phyloP scores from a whole-genome alignment of 2,329 filamentous ascomycete genomes.

The Nectriaceae sp. region DNA sequence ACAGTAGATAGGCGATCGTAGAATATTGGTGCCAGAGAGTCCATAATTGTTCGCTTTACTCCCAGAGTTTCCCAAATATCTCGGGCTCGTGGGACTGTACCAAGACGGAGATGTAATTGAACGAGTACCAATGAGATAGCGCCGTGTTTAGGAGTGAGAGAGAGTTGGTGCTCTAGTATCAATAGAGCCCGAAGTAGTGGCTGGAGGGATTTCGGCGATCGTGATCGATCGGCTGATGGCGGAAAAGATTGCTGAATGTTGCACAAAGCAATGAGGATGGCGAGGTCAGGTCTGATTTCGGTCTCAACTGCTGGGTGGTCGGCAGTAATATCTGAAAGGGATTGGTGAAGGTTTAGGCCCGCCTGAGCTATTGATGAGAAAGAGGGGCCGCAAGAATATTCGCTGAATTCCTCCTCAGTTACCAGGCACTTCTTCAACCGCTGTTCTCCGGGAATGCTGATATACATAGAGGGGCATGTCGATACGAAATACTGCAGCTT shows the following conservation, averaged over 20 bases:
- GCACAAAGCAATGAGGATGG: conserved; percentile 37
- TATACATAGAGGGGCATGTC: conserved; percentile 37
- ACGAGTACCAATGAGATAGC: conserved; percentile 52
- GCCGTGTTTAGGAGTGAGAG: conserved; percentile 46
- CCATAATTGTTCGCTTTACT: conserved; percentile 60
- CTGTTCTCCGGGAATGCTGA: conserved; percentile 16
- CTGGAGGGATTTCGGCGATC: conserved; percentile 20
- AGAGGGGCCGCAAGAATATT: conserved; percentile 20
- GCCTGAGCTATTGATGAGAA: conserved; percentile 25
- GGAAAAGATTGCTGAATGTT: conserved; percentile 34
- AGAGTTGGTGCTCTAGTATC: conserved; percentile 52
- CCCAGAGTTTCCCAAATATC: conserved; percentile 52
- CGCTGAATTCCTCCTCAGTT: conserved; percentile 22
- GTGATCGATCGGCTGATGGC: conserved; percentile 20
- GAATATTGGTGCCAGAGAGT: conserved; percentile 55
- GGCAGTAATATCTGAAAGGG: conserved; percentile 9
- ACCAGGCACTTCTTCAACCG: conserved; percentile 25
- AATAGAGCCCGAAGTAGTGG: conserved; percentile 50
- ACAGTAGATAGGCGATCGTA: conserved; percentile 57
- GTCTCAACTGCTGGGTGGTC: conserved; percentile 20
- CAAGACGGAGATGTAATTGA: conserved; percentile 53
- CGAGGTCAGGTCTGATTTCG: conserved; percentile 35
- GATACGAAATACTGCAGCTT: conserved; percentile 48
- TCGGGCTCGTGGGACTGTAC: conserved; percentile 48
- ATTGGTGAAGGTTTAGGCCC: conserved; percentile 22